Conservation (phyloP, 2,329 filamentous ascomycete species). For the Aurifilum marmelostoma region DNA sequence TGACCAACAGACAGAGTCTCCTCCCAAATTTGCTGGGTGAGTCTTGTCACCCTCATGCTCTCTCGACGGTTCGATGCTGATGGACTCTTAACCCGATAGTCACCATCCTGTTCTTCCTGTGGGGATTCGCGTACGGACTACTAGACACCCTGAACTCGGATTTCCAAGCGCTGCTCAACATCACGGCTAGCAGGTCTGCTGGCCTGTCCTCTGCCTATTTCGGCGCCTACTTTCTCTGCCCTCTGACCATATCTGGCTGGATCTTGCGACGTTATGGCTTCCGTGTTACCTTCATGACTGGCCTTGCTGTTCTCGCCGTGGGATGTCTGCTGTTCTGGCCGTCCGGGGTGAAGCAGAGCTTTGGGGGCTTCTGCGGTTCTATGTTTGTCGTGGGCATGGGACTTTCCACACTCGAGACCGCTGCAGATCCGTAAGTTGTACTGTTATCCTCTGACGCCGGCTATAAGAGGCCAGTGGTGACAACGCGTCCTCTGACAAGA, state of each 20-base stretch:
- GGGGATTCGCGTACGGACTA: conserved; percentile 43
- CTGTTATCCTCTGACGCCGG: neutral
- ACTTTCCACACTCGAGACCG: conserved; percentile 58
- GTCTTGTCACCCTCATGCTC: neutral
- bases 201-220: conserved; percentile 58
- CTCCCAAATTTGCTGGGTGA: conserved; percentile 37
- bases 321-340: conserved; percentile 64
- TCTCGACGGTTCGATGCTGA: neutral
- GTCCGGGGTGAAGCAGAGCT: conserved; percentile 55
- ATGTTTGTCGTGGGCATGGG: conserved; percentile 51
- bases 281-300: conserved; percentile 68
- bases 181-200: conserved; percentile 48
- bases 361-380: conserved; percentile 62
- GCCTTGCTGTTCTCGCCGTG: conserved; percentile 57
- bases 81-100: conserved; percentile 29
- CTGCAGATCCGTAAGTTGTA: conserved; percentile 51
- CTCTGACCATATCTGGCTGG: conserved; percentile 47
- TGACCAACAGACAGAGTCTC: conserved; percentile 41
- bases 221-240: conserved; percentile 46
- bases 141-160: conserved; percentile 33
- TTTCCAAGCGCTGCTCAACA: conserved; percentile 44
- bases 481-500: neutral
- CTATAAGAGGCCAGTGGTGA: neutral
- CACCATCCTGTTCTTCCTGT: conserved; percentile 43
- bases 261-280: conserved; percentile 69